These are phyloP conservation scores for Fusarium bactridioides DNA, from an alignment of 2,329 filamentous ascomycete species.

Conservation along the genomic window DNA sequence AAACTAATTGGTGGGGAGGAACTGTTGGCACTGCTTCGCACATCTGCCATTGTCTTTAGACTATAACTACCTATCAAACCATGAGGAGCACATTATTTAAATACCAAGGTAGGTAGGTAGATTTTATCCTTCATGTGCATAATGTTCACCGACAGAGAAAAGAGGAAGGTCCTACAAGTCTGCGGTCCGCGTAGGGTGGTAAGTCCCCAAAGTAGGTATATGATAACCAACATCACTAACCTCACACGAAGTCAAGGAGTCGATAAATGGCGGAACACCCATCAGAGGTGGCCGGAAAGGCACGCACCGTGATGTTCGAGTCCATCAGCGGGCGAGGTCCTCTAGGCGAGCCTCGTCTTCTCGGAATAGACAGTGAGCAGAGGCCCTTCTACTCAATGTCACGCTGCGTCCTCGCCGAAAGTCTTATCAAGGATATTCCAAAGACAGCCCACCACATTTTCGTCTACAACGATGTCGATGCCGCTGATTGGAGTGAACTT, in stretches of 20 bases:
- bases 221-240: not conserved
- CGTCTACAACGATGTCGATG: constrained; percentile 11
- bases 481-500: not conserved
- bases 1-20: not conserved
- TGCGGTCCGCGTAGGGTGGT: not conserved
- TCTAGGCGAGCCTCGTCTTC: not conserved
- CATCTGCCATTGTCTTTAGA: not conserved
- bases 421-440: constrained; percentile 15
- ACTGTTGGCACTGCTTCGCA: not conserved
- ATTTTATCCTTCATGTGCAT: not conserved
- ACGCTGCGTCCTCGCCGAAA: constrained; percentile 10
- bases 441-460: constrained; percentile 10
- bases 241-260: not conserved
- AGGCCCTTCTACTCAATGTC: not conserved
- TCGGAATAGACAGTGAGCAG: not conserved
- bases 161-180: not conserved
- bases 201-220: not conserved
- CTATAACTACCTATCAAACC: not conserved
- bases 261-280: not conserved
- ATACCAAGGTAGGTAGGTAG: not conserved
- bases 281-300: not conserved
- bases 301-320: not conserved
- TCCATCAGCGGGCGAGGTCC: not conserved
- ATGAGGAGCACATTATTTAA: not conserved
- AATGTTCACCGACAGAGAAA: not conserved